phyloP scores from a whole-genome alignment of 257 asterid species.

The Salvia hispanica region DNA sequence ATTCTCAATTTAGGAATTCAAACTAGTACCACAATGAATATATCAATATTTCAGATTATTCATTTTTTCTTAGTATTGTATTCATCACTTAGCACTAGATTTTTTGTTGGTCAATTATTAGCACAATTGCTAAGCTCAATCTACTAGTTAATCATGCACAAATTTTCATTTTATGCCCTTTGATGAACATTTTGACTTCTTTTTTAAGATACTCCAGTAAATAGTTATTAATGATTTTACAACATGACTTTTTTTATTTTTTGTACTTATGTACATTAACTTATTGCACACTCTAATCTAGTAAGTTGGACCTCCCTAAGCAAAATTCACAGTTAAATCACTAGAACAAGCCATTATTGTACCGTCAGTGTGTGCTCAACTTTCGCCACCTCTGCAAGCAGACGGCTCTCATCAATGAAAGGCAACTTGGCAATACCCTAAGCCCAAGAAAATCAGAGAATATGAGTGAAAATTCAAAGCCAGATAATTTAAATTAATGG shows the following conservation, averaged over 20 bases:
- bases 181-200: not conserved
- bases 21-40: not conserved
- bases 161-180: not conserved
- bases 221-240: too few species aligned
- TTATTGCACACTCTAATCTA: not conserved
- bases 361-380: constrained; percentile 93
- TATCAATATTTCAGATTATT: too few species aligned
- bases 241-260: not conserved
- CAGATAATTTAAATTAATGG: not conserved
- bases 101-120: not conserved
- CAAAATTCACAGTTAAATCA: not conserved
- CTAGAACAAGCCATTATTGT: constrained; percentile 14
- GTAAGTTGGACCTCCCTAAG: not conserved
- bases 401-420: constrained; percentile 88
- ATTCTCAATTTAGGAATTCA: not conserved
- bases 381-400: constrained; percentile 85
- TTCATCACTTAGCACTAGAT: not conserved
- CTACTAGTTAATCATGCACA: not conserved
- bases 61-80: not conserved
- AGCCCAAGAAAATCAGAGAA: constrained; percentile 24
- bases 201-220: too few species aligned
- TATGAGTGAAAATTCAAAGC: constrained; percentile 19
- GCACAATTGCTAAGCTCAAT: not conserved
- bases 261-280: not conserved
- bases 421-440: constrained; percentile 97